Base-by-base conservation (phyloP, 306 rosid species). In the Dryas drummondii region DNA sequence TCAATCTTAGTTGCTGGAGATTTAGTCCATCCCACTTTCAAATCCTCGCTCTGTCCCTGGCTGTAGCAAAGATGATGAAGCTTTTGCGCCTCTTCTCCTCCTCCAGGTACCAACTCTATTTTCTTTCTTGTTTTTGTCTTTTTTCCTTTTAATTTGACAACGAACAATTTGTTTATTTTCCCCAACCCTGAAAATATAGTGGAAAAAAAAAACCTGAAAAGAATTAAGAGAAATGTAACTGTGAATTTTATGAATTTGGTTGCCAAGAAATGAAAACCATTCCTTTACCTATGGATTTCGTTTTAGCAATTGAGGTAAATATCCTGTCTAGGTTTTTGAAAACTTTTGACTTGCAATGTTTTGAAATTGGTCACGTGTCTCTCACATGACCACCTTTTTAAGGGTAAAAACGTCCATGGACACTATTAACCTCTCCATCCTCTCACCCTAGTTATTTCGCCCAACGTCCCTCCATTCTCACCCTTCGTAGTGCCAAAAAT, bases 11-110 rank as follows among this genome's bases (percentile, higher is more conserved):
- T 32, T 32, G 37, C 37, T 32, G 37, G 37, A 32, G 37, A 32
- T 32, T 32, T 32, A 32, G 37, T 2, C 37, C 37, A 32, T 32
- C 37, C 37, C 37, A 32, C 37, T 32, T 32, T 32, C 37, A 32
- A 32, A 32, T 32, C 37, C 37, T 70, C 63, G 6, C 74, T 14
- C 74, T 5, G 26, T 73, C 8, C 48, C 5, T 16, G 3, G 26
- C 9, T 16, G 26, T 5, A 37, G 37, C 50, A 9, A 79, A 72
- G 81, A 89, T 87, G 94, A 85, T 81, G 47, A 89, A 76, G 83
- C 65, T 87, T 3, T 67, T 79, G 71, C 88, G 91, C 59, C 49
- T 78, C 37, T 26, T 89, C 4, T 40, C 77, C 70, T 77, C 72
- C 57, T 79, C 82, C 42, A 86, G 91, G 90, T 88, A 82, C 71